phyloP scores from a whole-genome alignment of 768 basidiomycete species.

The Butyriboletus loyo region DNA sequence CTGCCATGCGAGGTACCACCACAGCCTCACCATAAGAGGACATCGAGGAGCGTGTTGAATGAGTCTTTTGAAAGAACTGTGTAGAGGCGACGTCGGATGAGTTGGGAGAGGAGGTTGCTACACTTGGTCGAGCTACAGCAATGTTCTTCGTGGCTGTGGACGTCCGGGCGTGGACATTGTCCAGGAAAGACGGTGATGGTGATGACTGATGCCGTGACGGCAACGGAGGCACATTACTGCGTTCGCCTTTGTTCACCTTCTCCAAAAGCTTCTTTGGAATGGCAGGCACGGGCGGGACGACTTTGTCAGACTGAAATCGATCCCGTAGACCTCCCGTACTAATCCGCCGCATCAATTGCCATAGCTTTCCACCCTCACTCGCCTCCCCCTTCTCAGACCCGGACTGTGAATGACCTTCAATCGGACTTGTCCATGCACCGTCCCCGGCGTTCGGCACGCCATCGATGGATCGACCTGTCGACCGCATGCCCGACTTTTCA shows the following conservation, averaged over 20 bases:
- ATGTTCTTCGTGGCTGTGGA: conserved; percentile 9
- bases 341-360: conserved; percentile 70
- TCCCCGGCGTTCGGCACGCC: conserved; percentile 9
- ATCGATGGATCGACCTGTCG: conserved; percentile 20
- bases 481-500: conserved; percentile 6
- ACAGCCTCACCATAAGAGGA: conserved; percentile 51
- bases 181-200: conserved; percentile 3
- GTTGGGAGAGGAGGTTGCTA: conserved; percentile 58
- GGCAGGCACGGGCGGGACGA: conserved; percentile 58
- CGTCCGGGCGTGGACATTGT: conserved; percentile 2
- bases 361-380: conserved; percentile 46
- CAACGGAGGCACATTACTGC: conserved; percentile 1
- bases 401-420: conserved; percentile 8
- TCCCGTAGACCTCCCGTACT: conserved; percentile 64
- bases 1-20: conserved; percentile 38
- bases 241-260: conserved; percentile 7
- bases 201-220: conserved; percentile 6
- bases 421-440: conserved; percentile 10
- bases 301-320: conserved; percentile 28
- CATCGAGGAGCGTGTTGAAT: conserved; percentile 50
- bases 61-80: conserved; percentile 48
- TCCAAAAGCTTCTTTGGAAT: conserved; percentile 45
- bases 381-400: conserved; percentile 12
- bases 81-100: conserved; percentile 56
- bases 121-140: conserved; percentile 37